Percentiles rank a stretch among this genome's conserved stretches.
phyloP scores from a whole-genome alignment of 169 alveolate species.

The Cryptosporidium ryanae region DNA sequence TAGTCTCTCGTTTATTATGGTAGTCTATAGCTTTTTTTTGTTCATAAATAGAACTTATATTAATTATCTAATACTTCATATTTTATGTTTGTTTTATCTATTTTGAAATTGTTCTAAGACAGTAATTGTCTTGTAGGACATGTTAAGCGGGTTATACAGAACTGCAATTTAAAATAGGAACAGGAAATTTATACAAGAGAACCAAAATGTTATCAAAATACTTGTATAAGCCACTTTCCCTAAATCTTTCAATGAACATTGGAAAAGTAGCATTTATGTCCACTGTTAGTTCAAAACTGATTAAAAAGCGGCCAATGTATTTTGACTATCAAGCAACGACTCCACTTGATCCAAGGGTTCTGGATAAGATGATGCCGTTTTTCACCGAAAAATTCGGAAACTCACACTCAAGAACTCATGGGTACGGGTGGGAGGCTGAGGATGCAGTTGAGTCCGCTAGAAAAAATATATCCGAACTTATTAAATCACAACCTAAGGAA shows the following conservation, averaged over 20 bases:
- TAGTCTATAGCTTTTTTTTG: too few relatives aligned
- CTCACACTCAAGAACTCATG: constrained; percentile 97
- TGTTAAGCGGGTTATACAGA: too few relatives aligned
- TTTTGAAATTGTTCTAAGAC: too few relatives aligned
- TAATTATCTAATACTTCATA: too few relatives aligned
- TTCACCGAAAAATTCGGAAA: constrained; percentile 93
- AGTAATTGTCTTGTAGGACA: too few relatives aligned
- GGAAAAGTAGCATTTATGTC: constrained; percentile 33
- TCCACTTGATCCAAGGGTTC: constrained; percentile 97
- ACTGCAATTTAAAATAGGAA: too few relatives aligned
- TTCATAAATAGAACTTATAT: too few relatives aligned
- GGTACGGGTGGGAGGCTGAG: constrained; percentile 97
- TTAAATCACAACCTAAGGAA: constrained; percentile 91
- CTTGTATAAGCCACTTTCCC: background rate
- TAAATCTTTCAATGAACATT: background rate
- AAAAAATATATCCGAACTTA: constrained; percentile 84
- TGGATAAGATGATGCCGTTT: constrained; percentile 97
- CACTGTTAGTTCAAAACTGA: background rate
- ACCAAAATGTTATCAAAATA: too few relatives aligned
- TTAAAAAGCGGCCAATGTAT: constrained; percentile 79
- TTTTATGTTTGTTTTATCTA: too few relatives aligned
- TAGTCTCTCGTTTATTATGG: too few relatives aligned
- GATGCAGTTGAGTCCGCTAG: constrained; percentile 95
- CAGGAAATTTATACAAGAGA: too few relatives aligned
- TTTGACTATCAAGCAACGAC: constrained; percentile 98